Conservation (phyloP, 2,329 filamentous ascomycete species). For the Curvularia spicifera region DNA sequence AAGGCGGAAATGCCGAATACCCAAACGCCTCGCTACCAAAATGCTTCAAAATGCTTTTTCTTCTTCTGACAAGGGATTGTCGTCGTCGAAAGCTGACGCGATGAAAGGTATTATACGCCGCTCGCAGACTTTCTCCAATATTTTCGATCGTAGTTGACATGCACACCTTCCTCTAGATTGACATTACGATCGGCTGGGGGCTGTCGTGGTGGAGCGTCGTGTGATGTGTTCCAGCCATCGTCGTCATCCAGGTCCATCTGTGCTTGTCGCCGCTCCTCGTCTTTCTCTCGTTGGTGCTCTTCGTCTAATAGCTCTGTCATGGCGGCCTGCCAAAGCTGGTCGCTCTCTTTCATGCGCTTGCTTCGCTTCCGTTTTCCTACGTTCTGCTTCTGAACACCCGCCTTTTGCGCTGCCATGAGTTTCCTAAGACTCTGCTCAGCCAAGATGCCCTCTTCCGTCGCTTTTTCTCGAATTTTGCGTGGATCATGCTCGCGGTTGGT, state of each 20-base stretch:
- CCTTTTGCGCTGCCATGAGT: constrained; percentile 58
- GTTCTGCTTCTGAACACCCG: constrained; percentile 51
- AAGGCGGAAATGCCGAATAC: constrained; percentile 31
- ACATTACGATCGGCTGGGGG: constrained; percentile 39
- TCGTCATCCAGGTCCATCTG: constrained; percentile 30
- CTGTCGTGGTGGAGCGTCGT: constrained; percentile 34
- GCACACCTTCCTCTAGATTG: constrained; percentile 49
- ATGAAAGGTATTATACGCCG: constrained; percentile 21
- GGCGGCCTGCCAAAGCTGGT: constrained; percentile 63
- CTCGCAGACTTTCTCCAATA: constrained; percentile 61
- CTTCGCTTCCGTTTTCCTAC: constrained; percentile 51
- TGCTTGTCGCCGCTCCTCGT: constrained; percentile 30
- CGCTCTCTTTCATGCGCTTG: constrained; percentile 50
- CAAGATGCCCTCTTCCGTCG: constrained; percentile 68
- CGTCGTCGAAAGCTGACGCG: not conserved
- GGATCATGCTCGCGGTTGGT: constrained; percentile 65
- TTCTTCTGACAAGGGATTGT: not conserved
- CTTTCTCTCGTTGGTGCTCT: constrained; percentile 43
- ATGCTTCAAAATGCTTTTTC: constrained; percentile 29
- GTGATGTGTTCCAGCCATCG: constrained; percentile 27
- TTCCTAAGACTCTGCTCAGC: constrained; percentile 70
- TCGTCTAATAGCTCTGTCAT: constrained; percentile 58
- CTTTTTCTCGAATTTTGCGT: constrained; percentile 65
- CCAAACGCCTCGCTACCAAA: constrained; percentile 51
- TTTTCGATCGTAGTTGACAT: constrained; percentile 66